Evolutionary conservation across 2,329 filamentous ascomycete genomes (phyloP).

Genomic region (Calonectria pauciramosa): DNA sequence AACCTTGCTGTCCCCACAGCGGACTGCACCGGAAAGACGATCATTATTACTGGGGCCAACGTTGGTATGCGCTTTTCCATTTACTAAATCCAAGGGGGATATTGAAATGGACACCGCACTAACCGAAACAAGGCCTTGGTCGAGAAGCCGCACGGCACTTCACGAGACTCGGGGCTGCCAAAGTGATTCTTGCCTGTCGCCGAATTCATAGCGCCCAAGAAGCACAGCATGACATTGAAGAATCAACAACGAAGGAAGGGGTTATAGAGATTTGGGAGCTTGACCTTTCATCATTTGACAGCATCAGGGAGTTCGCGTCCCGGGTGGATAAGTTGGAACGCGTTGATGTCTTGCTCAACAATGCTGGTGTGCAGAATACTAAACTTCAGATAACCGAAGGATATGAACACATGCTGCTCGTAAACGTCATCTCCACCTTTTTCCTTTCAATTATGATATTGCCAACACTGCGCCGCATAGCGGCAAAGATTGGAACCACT

Average conservation of each 20-base stretch:
- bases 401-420: slow-evolving; percentile 57
- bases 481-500: slow-evolving; percentile 47
- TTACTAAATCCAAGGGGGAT: neutral
- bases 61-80: slow-evolving; percentile 32
- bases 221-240: slow-evolving; percentile 54
- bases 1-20: slow-evolving; percentile 48
- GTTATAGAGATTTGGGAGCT: slow-evolving; percentile 60
- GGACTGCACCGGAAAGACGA: slow-evolving; percentile 51
- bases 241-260: slow-evolving; percentile 38
- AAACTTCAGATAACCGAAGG: slow-evolving; percentile 50
- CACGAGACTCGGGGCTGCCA: slow-evolving; percentile 53
- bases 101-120: neutral
- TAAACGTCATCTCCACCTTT: slow-evolving; percentile 63
- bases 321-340: slow-evolving; percentile 50
- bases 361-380: slow-evolving; percentile 49
- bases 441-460: slow-evolving; percentile 59
- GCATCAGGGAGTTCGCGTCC: slow-evolving; percentile 53
- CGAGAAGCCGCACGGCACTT: slow-evolving; percentile 59
- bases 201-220: slow-evolving; percentile 55
- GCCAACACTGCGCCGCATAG: slow-evolving; percentile 56
- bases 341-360: slow-evolving; percentile 59
- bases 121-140: slow-evolving; percentile 51
- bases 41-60: slow-evolving; percentile 62
- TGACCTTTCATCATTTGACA: slow-evolving; percentile 57
- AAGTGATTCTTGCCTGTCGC: slow-evolving; percentile 60